Percentiles rank a stretch among this genome's conserved stretches.
phyloP scores from a whole-genome alignment of 108 stramenopile genomes.

The Skeletonema menzelii region DNA sequence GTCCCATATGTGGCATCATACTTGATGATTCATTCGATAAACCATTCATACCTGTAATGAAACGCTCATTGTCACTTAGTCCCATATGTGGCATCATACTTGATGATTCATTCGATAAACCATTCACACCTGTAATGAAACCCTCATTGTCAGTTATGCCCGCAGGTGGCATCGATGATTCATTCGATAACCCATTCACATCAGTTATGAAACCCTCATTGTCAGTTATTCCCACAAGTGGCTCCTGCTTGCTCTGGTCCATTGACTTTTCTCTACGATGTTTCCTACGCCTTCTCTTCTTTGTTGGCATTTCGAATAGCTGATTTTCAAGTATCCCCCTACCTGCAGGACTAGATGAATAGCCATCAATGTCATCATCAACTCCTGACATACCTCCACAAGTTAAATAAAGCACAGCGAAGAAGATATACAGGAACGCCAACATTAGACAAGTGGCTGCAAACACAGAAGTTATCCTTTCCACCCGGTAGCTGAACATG shows the following conservation, averaged over 20 bases:
- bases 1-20: too few relatives aligned
- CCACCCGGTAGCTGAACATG: constrained; percentile 63
- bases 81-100: too few relatives aligned
- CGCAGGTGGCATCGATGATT: constrained; percentile 34
- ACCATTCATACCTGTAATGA: constrained; percentile 45
- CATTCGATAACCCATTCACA: constrained; percentile 38
- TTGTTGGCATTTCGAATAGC: constrained; percentile 38
- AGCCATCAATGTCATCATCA: constrained; percentile 8
- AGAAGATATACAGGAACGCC: constrained; percentile 70
- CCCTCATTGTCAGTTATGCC: constrained; percentile 41
- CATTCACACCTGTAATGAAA: constrained; percentile 43
- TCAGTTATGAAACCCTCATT: constrained; percentile 46
- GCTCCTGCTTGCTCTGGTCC: constrained; percentile 34
- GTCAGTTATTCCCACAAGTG: constrained; percentile 33
- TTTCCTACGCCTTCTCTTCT: constrained; percentile 12
- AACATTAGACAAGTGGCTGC: constrained; percentile 81
- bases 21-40: too few relatives aligned
- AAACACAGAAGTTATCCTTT: constrained; percentile 75
- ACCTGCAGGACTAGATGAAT: neutral
- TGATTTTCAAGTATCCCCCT: constrained; percentile 3
- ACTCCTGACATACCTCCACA: constrained; percentile 41
- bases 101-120: constrained; percentile 42
- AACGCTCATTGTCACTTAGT: too few relatives aligned
- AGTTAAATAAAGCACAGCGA: constrained; percentile 56
- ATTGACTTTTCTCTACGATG: constrained; percentile 33